Base-by-base conservation (phyloP, 2,329 filamentous ascomycete genomes). In the Fusarium sp. region DNA sequence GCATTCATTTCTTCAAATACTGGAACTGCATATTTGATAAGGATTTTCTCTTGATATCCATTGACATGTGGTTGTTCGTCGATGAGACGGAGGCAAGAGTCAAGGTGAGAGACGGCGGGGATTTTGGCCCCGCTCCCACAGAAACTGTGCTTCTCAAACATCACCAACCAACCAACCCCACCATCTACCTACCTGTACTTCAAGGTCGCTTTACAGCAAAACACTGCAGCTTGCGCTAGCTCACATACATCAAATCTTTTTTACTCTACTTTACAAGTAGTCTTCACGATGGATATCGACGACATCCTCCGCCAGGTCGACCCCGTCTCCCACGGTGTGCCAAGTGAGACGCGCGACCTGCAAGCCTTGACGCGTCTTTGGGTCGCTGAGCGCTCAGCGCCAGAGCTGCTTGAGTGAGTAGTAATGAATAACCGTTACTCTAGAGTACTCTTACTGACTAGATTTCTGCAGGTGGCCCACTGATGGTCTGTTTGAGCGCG, bases 361-460 rank as follows among this genome's bases (percentile, higher is more conserved):
- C 95, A 98, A 82, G 91, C 93, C 62, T 86, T 99, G 76, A 98
- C 96, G 76, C 93, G 96, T 78, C 93, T 92, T 78, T 99, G 96
- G 96, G 90, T 98, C 52, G 94, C 96, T 50, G 97, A 99, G 83
- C 91, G 96, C 76, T 94, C 93, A 66, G 92, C 94, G 52, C 94
- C 96, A 3, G 95, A 98, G 83, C 87, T 99, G n/a, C 86, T 98
- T 42, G 90, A 92, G 84, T 98, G 91, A 84, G 62, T 52, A 38
- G 9, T 8, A 54, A 14, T 54, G 18, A 20, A 27, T 22, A 9
- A 42, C 10, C 34, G 14, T 16, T 24, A 13, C 16, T 13, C 29
- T 45, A 29, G 11, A 50, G 3, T 10, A 13, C 2, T 24, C 10
- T 10, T 4, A 7, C 40, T 42, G 13, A 61, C 13, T 31, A 18